Evolutionary conservation across 2,329 filamentous ascomycete genomes (phyloP), one percentile per base, ranked within the genome.

Genomic region (Nemania serpens): DNA sequence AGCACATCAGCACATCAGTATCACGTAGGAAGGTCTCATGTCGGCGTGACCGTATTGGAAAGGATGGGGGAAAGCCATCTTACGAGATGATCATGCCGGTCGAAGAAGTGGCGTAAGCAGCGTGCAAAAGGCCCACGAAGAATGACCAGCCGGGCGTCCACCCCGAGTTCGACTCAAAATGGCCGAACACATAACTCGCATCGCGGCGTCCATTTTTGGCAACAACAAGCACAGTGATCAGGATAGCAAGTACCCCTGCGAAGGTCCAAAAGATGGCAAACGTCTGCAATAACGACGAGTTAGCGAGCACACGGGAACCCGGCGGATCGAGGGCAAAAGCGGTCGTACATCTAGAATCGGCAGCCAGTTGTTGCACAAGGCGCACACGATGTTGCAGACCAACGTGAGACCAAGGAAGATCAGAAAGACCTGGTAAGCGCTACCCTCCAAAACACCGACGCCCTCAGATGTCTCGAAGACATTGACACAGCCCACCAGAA

Each of bases 51-150:
- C 43, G 5, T 15, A 25, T n/a, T 5, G n/a, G 12, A 6, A 53
- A 67, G 2, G 41, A 60, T 15, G 47, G 48, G 52, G 58, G 2
- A 46, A 61, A n/a, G 34, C 10, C 9, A 20, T 80, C 85, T 81
- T 77, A 88, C 86, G 86, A 89, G 72, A 91, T 88, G 61, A 92
- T 88, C 89, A 92, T 92, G 75, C 90, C 90, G 0, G 88, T 91
- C 15, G 88, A 89, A 3, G 88, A 91, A 13, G 88, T 91, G 47
- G 87, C 88, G 70, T 91, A 91, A 63, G 86, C 89, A 51, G 87
- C 88, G 69, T 91, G 88, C 18, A 91, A 79, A 29, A 91, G 81
- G 71, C 89, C 89, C 61, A 91, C 86, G 71, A 84, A 87, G 77
- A 90, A 91, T 3, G 88, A 88, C 88, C 88, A 91, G 69, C 89